Base-by-base conservation (phyloP, 192 early-diverging fungal genomes). In the Hyaloraphidium curvatum region DNA sequence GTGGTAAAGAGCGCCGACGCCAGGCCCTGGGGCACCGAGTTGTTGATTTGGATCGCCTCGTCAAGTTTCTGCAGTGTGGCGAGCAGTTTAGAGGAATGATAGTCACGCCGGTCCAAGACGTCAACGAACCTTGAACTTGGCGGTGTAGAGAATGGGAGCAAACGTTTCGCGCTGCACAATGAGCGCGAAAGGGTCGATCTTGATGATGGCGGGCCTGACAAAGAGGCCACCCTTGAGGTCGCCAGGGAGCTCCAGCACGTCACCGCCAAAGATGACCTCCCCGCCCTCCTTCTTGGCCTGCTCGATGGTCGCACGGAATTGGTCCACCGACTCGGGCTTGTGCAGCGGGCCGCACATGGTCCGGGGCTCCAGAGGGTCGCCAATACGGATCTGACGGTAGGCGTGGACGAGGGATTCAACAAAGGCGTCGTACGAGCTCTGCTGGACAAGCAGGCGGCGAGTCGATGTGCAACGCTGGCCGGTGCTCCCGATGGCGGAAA, bases 401-500 rank as follows among this genome's bases (percentile, higher is more conserved):
- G 91, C 87, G 62, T 86, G 82, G 33, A 69, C 61, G 5, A 96
- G 73, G 31, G 76, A 69, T 39, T 72, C 75, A 4, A 92, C 66
- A 54, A 96, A 85, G 2, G 70, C 67, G 59, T 90, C 89, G 66
- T 91, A 81, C 54, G 91, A 82, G 39, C 71, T 70, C 59, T 87
- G 81, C 54, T 96, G 91, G 14, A 96, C 55, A 56, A 96, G 76
- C 55, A 96, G 65, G 21, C 91, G 80, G 25, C 91, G 79, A 1
- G 89, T 87, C 30, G 91, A 88, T 1, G 91, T 96, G 67, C 91
- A 96, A 50, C 91, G 70, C 67, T 96, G 91, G 23, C 91, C 91
- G 30, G 89, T 85, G 27, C 89, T 96, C 27, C 91, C 91, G 25
- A 96, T 89, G 17, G 91, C 89, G 14, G 91, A 89, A 74, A 96